A percentile compares a stretch with the other conserved stretches of the same genome.
These are phyloP conservation scores for Conringia planisiliqua DNA, from an alignment of 345 rosid genomes.

Conservation along the genomic window DNA sequence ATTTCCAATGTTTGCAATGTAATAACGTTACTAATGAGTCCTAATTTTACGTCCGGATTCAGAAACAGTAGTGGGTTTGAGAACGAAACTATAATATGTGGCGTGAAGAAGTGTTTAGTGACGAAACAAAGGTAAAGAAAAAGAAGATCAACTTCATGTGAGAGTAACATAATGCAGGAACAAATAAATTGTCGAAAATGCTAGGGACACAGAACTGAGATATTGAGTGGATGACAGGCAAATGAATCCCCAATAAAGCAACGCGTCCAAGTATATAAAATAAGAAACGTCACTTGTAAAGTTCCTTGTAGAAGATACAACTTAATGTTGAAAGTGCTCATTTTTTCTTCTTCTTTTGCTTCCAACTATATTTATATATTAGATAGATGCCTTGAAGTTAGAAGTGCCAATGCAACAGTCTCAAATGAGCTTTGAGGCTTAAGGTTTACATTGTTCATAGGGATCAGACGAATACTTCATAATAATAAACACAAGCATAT, in stretches of 20 bases:
- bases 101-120: slow-evolving; percentile 2
- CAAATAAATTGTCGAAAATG: neutral
- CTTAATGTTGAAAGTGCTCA: too few species aligned
- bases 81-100: slow-evolving; percentile 7
- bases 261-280: too few species aligned
- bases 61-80: slow-evolving; percentile 7
- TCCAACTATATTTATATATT: too few species aligned
- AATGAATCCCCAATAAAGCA: slow-evolving; percentile 1
- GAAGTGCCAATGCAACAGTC: too few species aligned
- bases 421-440: too few species aligned
- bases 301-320: too few species aligned
- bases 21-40: slow-evolving; percentile 5
- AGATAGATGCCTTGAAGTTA: too few species aligned
- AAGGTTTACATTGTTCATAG: neutral
- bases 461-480: neutral
- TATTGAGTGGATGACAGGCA: neutral
- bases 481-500: neutral
- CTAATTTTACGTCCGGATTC: neutral
- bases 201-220: neutral
- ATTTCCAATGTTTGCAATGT: neutral
- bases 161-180: neutral
- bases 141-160: slow-evolving; percentile 8
- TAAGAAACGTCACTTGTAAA: too few species aligned
- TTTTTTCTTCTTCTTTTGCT: too few species aligned
- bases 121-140: slow-evolving; percentile 10